Evolutionary conservation across 345 rosid species (phyloP).

Genomic region (Cardamine occulta): DNA sequence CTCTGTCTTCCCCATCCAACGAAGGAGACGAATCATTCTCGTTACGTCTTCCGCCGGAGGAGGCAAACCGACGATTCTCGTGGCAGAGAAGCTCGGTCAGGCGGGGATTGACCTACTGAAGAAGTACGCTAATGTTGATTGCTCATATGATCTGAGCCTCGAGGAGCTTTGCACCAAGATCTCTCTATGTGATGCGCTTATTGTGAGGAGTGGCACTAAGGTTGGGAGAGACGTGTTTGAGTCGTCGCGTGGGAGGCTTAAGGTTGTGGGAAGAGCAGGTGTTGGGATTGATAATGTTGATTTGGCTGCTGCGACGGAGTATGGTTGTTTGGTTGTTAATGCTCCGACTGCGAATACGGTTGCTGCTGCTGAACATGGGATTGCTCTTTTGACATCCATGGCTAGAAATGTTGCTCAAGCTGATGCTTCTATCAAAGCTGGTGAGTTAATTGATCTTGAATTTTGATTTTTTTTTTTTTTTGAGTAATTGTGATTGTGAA

Average conservation of each 20-base stretch:
- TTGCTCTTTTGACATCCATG: constrained; percentile 56
- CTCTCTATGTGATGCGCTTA: constrained; percentile 59
- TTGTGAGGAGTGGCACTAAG: constrained; percentile 60
- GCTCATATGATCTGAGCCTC: constrained; percentile 55
- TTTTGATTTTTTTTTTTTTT: too few species aligned
- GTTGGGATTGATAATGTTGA: constrained; percentile 66
- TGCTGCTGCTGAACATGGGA: constrained; percentile 64
- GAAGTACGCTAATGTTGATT: constrained; percentile 55
- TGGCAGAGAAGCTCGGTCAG: constrained; percentile 58
- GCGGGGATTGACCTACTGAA: constrained; percentile 50
- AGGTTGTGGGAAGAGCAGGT: constrained; percentile 65
- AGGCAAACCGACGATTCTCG: constrained; percentile 57
- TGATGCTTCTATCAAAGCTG: constrained; percentile 64
- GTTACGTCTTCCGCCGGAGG: constrained; percentile 45
- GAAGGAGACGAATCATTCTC: constrained; percentile 33
- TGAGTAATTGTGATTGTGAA: too few species aligned
- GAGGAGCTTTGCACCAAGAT: constrained; percentile 66
- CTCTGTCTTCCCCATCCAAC: constrained; percentile 41
- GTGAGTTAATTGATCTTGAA: too few species aligned
- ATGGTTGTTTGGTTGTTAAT: constrained; percentile 61
- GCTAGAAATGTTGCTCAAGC: constrained; percentile 62
- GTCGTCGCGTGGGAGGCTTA: constrained; percentile 55
- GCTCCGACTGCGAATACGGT: constrained; percentile 62
- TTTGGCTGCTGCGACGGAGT: constrained; percentile 61
- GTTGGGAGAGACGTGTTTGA: constrained; percentile 60